Evolutionary conservation across 345 rosid genomes (phyloP).

Genomic region (Atalantia buxifolia): DNA sequence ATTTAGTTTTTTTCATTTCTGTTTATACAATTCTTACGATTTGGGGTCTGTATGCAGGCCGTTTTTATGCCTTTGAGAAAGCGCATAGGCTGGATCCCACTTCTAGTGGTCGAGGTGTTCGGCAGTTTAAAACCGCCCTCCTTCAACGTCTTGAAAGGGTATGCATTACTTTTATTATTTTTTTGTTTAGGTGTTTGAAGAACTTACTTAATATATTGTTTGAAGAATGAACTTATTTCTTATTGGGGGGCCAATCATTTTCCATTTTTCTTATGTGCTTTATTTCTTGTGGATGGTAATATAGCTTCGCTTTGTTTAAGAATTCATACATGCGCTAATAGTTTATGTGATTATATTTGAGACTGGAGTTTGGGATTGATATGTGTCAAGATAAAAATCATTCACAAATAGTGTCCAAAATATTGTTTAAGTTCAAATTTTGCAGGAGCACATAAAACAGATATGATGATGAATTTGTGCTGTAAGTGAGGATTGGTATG

Average conservation of each 20-base stretch:
- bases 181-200: background rate
- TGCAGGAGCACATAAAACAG: background rate
- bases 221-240: background rate
- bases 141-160: constrained; percentile 98
- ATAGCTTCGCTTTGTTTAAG: background rate
- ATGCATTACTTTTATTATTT: constrained; percentile 9
- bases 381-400: background rate
- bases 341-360: background rate
- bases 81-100: constrained; percentile 97
- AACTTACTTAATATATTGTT: background rate
- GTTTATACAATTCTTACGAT: background rate
- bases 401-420: background rate
- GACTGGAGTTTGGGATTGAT: background rate
- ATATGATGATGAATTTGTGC: background rate
- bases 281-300: background rate
- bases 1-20: background rate
- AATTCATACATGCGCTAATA: background rate
- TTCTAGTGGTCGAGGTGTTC: constrained; percentile 98
- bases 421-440: background rate
- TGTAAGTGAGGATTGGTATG: background rate
- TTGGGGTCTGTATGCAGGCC: constrained; percentile 47
- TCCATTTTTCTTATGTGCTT: background rate
- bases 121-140: constrained; percentile 98
- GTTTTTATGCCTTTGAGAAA: constrained; percentile 97
- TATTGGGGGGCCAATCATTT: background rate